Evolutionary conservation across 2,329 filamentous ascomycete species (phyloP).

Genomic region (Scedosporium dehoogii): DNA sequence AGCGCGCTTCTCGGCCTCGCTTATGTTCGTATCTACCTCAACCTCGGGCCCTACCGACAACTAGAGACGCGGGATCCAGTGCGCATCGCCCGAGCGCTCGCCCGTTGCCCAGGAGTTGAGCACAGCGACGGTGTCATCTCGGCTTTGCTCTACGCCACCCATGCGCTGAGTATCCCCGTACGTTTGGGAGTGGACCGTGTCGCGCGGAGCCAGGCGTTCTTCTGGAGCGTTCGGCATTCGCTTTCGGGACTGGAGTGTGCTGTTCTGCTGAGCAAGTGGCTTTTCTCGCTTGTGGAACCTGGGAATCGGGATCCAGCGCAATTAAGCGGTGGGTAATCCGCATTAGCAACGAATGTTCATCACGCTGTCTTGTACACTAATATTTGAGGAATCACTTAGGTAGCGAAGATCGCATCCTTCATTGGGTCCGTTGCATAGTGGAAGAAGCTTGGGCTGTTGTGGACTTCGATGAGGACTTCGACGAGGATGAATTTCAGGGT

Average conservation of each 20-base stretch:
- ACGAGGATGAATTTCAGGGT: slow-evolving; percentile 9
- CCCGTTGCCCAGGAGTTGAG: slow-evolving; percentile 27
- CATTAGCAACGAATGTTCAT: no score
- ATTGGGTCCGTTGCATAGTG: slow-evolving; percentile 35
- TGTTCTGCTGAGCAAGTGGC: slow-evolving; percentile 42
- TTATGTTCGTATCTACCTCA: slow-evolving; percentile 34
- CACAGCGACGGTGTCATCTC: slow-evolving; percentile 36
- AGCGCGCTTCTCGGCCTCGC: slow-evolving; percentile 34
- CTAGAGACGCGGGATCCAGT: slow-evolving; percentile 32
- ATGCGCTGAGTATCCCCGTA: slow-evolving; percentile 45
- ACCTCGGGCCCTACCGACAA: slow-evolving; percentile 31
- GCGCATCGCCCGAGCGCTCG: slow-evolving; percentile 28
- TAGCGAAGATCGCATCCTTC: slow-evolving; percentile 32
- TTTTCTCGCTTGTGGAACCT: slow-evolving; percentile 19
- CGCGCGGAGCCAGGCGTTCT: slow-evolving; percentile 42
- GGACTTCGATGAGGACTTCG: slow-evolving; percentile 23
- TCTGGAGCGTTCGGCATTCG: slow-evolving; percentile 48
- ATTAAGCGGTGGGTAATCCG: slow-evolving; percentile 16
- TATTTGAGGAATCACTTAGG: slow-evolving; percentile 14
- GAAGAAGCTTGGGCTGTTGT: slow-evolving; percentile 30
- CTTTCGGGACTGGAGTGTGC: slow-evolving; percentile 45
- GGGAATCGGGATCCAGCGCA: slow-evolving; percentile 9
- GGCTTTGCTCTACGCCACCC: slow-evolving; percentile 41
- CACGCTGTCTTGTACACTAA: no score
- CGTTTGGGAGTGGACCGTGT: slow-evolving; percentile 44